Percentiles rank a stretch among this genome's conserved stretches.
phyloP scores from a whole-genome alignment of 805 yeast genomes.

The Nematodospora valgi region DNA sequence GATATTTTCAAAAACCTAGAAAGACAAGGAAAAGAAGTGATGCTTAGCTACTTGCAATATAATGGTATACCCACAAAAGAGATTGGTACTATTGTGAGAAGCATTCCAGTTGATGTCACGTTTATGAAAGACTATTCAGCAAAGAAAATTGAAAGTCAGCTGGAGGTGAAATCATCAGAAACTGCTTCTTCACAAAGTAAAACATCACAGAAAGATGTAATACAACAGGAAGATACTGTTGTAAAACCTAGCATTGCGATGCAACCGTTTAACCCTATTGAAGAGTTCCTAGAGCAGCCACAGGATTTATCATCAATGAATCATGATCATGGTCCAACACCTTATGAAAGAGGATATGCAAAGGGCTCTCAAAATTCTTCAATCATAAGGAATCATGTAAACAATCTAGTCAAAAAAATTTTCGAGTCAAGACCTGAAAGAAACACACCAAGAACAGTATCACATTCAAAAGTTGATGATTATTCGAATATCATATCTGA shows the following conservation, averaged over 20 bases:
- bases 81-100: constrained; percentile 13
- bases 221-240: not conserved
- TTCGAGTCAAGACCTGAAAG: constrained; percentile 6
- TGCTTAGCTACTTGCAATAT: constrained; percentile 20
- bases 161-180: no score
- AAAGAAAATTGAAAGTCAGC: not conserved
- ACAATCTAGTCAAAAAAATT: constrained; percentile 10
- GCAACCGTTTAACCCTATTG: constrained; percentile 13
- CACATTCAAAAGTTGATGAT: constrained; percentile 25
- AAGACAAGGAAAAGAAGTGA: constrained; percentile 31
- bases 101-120: constrained; percentile 25
- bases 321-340: constrained; percentile 22
- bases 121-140: constrained; percentile 16
- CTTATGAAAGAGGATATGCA: constrained; percentile 34
- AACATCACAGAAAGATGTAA: not conserved
- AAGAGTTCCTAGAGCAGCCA: not conserved
- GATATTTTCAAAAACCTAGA: constrained; percentile 40
- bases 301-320: constrained; percentile 8
- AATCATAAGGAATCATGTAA: constrained; percentile 16
- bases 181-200: no score
- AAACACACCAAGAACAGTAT: not conserved
- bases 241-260: constrained; percentile 14
- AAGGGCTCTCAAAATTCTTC: constrained; percentile 30
- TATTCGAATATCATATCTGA: constrained; percentile 28
- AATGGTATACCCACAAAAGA: constrained; percentile 20